phyloP scores from a whole-genome alignment of 2,329 filamentous ascomycete genomes.

The Triangularia verruculosa region DNA sequence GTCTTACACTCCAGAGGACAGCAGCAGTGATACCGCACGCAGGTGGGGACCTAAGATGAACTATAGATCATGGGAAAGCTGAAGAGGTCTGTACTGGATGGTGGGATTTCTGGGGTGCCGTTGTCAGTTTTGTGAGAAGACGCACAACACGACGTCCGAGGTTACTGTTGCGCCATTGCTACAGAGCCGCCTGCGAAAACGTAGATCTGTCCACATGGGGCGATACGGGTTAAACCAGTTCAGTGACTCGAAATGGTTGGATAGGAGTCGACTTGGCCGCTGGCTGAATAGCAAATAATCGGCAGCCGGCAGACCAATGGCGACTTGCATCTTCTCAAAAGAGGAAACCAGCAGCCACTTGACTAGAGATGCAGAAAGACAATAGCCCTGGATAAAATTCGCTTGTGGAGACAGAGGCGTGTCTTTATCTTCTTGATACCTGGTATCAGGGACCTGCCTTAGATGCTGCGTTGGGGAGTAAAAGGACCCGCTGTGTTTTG shows the following conservation, averaged over 20 bases:
- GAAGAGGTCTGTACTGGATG: not conserved
- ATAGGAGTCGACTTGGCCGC: not conserved
- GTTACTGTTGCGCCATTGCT: not conserved
- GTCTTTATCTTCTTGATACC: not conserved
- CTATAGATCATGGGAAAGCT: not conserved
- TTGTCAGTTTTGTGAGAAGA: not conserved
- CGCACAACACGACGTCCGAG: not conserved
- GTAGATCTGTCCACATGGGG: not conserved
- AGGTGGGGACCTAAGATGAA: not conserved
- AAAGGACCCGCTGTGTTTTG: not conserved
- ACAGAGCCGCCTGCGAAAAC: not conserved
- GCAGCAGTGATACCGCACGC: not conserved
- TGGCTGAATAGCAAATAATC: not conserved
- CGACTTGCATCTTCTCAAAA: conserved; percentile 1
- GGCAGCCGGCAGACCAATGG: conserved; percentile 7
- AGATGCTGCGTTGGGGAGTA: not conserved
- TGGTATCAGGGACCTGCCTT: not conserved
- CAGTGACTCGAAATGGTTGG: not conserved
- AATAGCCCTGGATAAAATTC: not conserved
- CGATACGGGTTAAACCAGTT: not conserved
- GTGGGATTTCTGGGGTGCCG: not conserved
- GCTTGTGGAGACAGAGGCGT: not conserved
- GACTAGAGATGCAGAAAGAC: not conserved
- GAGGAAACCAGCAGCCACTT: not conserved
- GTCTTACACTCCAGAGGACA: not conserved